Percentiles rank a stretch among this genome's conserved stretches.
Conservation (phyloP, 2,329 filamentous ascomycete species). For the Metarhizium guizhouense region DNA sequence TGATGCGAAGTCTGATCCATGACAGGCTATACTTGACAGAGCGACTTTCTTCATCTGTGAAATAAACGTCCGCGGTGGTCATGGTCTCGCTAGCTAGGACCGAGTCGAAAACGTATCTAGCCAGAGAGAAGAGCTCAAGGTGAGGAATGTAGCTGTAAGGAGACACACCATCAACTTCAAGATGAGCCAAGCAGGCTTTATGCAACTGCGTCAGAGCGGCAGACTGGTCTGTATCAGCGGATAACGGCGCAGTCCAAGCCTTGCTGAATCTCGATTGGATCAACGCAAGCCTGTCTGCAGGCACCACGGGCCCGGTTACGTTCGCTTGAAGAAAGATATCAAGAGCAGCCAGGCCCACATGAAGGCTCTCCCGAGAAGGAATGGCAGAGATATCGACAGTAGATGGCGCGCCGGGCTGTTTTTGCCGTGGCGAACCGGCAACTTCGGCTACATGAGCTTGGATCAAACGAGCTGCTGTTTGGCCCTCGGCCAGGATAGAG, state of each 20-base stretch:
- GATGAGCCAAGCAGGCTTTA: slow-evolving; percentile 52
- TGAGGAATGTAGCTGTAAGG: slow-evolving; percentile 78
- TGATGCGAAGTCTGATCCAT: slow-evolving; percentile 62
- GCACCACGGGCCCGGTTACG: slow-evolving; percentile 77
- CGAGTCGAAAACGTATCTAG: slow-evolving; percentile 39
- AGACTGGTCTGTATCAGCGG: slow-evolving; percentile 1
- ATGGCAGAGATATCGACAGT: slow-evolving; percentile 1
- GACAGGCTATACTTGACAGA: slow-evolving; percentile 37
- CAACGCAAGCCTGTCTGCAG: slow-evolving; percentile 11
- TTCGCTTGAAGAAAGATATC: slow-evolving; percentile 78
- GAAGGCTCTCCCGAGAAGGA: slow-evolving; percentile 12
- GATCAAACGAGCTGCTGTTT: slow-evolving; percentile 6
- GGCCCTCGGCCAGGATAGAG: slow-evolving; percentile 7
- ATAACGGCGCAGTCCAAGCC: slow-evolving; percentile 20
- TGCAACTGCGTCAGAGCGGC: slow-evolving; percentile 32
- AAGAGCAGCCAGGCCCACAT: slow-evolving; percentile 35
- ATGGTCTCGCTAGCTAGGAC: slow-evolving; percentile 12
- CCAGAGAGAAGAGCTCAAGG: slow-evolving; percentile 75
- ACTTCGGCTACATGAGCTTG: slow-evolving; percentile 3
- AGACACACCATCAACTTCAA: slow-evolving; percentile 77
- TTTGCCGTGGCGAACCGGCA: neutral
- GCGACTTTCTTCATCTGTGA: slow-evolving; percentile 25
- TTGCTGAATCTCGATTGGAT: slow-evolving; percentile 31
- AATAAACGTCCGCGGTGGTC: slow-evolving; percentile 17
- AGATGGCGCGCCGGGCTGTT: neutral